These are phyloP conservation scores for Xylaria sp. DNA, from an alignment of 2,329 filamentous ascomycete species.

Conservation along the genomic window DNA sequence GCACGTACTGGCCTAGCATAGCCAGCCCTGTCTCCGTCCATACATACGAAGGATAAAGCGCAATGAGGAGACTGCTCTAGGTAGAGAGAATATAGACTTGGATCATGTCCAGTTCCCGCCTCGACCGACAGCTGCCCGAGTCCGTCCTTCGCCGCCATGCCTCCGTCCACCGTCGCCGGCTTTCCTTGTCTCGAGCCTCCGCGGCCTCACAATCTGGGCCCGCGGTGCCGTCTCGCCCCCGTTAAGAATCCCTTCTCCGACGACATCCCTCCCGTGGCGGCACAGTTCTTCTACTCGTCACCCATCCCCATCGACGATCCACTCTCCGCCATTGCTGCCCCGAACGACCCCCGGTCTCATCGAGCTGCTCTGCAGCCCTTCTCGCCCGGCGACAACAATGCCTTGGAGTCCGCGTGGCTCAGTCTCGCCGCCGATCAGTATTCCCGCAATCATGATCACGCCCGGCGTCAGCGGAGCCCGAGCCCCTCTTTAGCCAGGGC, in stretches of 20 bases:
- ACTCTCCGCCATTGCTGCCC: constrained; percentile 69
- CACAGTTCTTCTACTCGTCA: constrained; percentile 89
- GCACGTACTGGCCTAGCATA: neutral
- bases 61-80: constrained; percentile 6
- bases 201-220: constrained; percentile 66
- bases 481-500: constrained; percentile 50
- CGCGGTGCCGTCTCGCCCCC: constrained; percentile 67
- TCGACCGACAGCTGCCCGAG: constrained; percentile 9
- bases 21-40: neutral
- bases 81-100: constrained; percentile 5
- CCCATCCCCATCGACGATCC: constrained; percentile 87
- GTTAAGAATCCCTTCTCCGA: constrained; percentile 53
- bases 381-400: constrained; percentile 79
- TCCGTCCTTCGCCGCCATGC: constrained; percentile 40
- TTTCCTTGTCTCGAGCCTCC: constrained; percentile 40
- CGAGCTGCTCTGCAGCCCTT: constrained; percentile 80
- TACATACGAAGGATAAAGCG: constrained; percentile 8
- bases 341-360: constrained; percentile 62
- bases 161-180: constrained; percentile 38
- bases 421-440: constrained; percentile 64
- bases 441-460: constrained; percentile 59
- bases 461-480: constrained; percentile 49
- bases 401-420: constrained; percentile 82
- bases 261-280: constrained; percentile 67
- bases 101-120: constrained; percentile 32